Evolutionary conservation across 1,284 basidiomycete genomes (phyloP), one percentile per base, ranked within the genome.

Genomic region (Ustilago tritici): DNA sequence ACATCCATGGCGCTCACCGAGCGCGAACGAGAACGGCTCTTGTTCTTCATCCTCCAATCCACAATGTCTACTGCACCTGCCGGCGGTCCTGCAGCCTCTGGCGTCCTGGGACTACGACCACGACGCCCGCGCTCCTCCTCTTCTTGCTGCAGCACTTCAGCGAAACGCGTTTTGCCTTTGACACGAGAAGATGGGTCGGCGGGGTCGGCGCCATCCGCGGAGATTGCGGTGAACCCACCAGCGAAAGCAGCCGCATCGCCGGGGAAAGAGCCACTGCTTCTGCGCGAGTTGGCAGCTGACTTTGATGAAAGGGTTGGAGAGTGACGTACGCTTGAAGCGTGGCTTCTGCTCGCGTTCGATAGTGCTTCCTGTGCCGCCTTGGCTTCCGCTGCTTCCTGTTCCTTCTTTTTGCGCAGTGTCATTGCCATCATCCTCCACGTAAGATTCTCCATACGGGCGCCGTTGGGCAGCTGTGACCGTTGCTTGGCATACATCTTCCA

Each of bases 341-440:
- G 74, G 57, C 74, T 76, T 36, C 58, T 61, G 59, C 61, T 66
- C 14, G 69, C 52, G 17, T 65, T 71, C 38, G 65, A 69, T 23
- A 56, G 62, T 54, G 65, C 56, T n/a, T 65, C 69, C 15, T 38
- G 53, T 2, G 70, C 75, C 41, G 49, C 28, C 55, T 66, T 69
- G 53, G 75, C 75, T 34, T 83, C 80, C 19, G 79, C 78, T 10
- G 76, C 63, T 56, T 85, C 83, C 40, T 80, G 78, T 36, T 81
- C 80, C 43, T 82, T 92, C 88, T 93, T 92, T 89, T 93, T 95
- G 88, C 93, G 92, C 72, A 98, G 87, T 10, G 92, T 93, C 83
- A 99, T 89, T 50, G 95, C 93, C 95, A 98, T 98, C 93, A 98
- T 94, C 72, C 97, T 89, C 96, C 96, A 98, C 0, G 95, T 97